Evolutionary conservation across 2,329 filamentous ascomycete genomes (phyloP).

Genomic region (Myriangium duriaei): DNA sequence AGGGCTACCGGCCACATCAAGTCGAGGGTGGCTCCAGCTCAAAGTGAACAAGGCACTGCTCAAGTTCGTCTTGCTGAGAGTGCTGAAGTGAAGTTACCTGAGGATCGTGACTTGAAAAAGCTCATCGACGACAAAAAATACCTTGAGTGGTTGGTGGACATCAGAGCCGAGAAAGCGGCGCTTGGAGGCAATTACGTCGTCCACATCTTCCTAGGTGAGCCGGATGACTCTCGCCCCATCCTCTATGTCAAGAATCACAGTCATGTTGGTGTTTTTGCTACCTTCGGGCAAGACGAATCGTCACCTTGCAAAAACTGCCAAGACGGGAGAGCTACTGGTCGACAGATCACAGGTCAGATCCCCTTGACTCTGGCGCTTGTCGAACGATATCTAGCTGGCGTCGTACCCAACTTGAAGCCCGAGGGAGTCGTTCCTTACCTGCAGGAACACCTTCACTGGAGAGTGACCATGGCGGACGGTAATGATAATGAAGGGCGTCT

Average conservation of each 20-base stretch:
- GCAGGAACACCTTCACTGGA: constrained; percentile 22
- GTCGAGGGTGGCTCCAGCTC: too few relatives aligned
- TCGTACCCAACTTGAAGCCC: constrained; percentile 22
- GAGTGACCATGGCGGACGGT: constrained; percentile 23
- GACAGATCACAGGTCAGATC: constrained; percentile 29
- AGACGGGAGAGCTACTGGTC: constrained; percentile 15
- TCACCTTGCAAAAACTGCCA: constrained; percentile 10
- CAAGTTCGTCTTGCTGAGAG: too few relatives aligned
- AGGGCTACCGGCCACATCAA: too few relatives aligned
- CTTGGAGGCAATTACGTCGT: constrained; percentile 51
- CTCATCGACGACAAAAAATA: constrained; percentile 34
- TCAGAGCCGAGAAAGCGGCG: constrained; percentile 48
- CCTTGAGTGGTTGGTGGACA: constrained; percentile 56
- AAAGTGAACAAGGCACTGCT: too few relatives aligned
- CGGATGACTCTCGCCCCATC: constrained; percentile 28
- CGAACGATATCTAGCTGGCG: constrained; percentile 20
- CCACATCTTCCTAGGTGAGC: constrained; percentile 54
- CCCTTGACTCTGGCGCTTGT: constrained; percentile 33
- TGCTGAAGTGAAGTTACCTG: too few relatives aligned
- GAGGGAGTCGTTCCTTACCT: constrained; percentile 20
- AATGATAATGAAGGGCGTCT: constrained; percentile 22
- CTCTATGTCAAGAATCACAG: constrained; percentile 52
- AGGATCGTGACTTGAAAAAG: constrained; percentile 1
- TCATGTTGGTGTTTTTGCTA: constrained; percentile 36
- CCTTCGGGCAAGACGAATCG: constrained; percentile 13